Evolutionary conservation across 2,329 filamentous ascomycete genomes (phyloP), one percentile per base, ranked within the genome.

Genomic region (Macrophomina tecta): DNA sequence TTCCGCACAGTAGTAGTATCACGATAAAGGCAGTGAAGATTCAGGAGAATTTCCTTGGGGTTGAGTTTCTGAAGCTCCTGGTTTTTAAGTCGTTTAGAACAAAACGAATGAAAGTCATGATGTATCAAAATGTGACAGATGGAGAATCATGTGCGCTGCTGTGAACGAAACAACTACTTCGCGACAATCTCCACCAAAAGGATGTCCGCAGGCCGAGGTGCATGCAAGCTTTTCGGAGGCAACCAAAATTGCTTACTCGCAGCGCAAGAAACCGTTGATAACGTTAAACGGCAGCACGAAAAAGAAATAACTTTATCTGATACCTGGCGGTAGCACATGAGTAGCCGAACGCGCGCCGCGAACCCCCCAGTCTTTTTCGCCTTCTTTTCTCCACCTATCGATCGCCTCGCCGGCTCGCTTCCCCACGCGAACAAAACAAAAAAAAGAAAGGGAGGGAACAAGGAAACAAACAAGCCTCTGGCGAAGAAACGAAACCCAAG

Each of bases 71-170:
- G 7, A 32, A n/a, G 5, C 23, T 16, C 2, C 3, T 36, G 30
- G 5, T 53, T 4, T 53, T 8, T 36, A 16, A 16, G 2, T 53
- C 51, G 36, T 38, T 38, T 49, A 28, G 46, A 23, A 38, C 16
- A 11, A 11, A 18, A 28, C 38, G 30, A 46, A 60, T 60, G 56
- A 60, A 60, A 60, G 56, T 60, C 56, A 60, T 60, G 56, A 60
- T 23, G 11, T n/a, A 32, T 12, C 46, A 45, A 58, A 18, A 18
- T 18, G 18, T 18, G 18, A 18, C 18, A 18, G 18, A 18, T 18
- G 18, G 18, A 28, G 9, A 52, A 30, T 12, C 28, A 16, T 8
- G n/a, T 30, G 3, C 1, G 18, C 18, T 7, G 12, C 16, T 14
- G 42, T 45, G 42, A 45, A 14, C 5, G 16, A n/a, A 45, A 45